Base-by-base conservation (phyloP, 768 basidiomycete genomes). In the Suillus occidentalis region DNA sequence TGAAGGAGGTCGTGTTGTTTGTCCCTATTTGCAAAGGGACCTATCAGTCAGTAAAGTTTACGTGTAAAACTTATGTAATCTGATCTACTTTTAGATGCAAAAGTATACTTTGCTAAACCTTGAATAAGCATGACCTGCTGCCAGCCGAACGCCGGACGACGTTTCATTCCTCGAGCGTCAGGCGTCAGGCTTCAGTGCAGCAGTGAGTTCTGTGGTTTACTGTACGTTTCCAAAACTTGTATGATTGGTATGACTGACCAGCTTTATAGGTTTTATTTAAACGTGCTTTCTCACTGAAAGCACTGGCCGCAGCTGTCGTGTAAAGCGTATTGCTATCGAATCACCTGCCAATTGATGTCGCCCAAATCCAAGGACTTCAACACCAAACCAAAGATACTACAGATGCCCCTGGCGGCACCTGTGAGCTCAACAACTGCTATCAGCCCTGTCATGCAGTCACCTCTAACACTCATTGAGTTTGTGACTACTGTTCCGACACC, bases 401-500 rank as follows among this genome's bases (percentile, higher is more conserved):
- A 68, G 57, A 64, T 69, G 64, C 56, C 64, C 20, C 58, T 42
- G 42, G 49, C 64, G n/a, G 55, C 62, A 25, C 53, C 67, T 22
- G 39, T 49, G 31, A 57, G 64, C 39, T 25, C 67, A 20, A 42
- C 64, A 8, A 31, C 59, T 22, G 28, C 58, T 37, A 52, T 39
- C 37, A 52, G 53, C 31, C 57, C 65, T 18, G 34, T 60, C 39
- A 16, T 55, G 37, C 64, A 62, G 39, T 45, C 58, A 34, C 66
- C 63, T 6, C 58, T 68, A 2, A 63, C 66, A 2, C 64, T 77
- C 20, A 61, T 76, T 63, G 82, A 87, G 64, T 87, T 91, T 66
- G 78, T 89, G 37, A 82, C 82, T 58, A 76, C 81, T 8, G 85
- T 90, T 1, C 91, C 91, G 0, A 78, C 86, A 0, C 84, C 87